A percentile compares a stretch with the other conserved stretches of the same genome.
Conservation (phyloP, 257 asterid species). For the Cruciata laevipes region DNA sequence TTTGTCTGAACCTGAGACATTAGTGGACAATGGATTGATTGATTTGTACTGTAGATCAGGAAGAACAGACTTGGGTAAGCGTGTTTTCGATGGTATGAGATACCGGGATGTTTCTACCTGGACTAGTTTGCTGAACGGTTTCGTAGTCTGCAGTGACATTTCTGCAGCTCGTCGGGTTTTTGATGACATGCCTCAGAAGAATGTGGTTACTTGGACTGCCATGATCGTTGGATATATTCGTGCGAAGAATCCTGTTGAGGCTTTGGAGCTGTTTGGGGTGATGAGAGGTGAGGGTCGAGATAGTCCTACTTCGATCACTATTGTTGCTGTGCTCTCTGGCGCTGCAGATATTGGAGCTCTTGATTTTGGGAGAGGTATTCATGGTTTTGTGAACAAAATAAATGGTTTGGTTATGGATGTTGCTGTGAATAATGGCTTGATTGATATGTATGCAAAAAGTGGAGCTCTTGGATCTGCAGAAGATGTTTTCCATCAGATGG, state of each 20-base stretch:
- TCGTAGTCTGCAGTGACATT: slow-evolving; percentile 39
- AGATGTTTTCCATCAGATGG: slow-evolving; percentile 38
- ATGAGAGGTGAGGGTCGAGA: slow-evolving; percentile 49
- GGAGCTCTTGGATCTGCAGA: slow-evolving; percentile 54
- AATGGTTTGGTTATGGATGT: slow-evolving; percentile 33
- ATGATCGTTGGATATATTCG: slow-evolving; percentile 77
- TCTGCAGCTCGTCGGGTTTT: slow-evolving; percentile 44
- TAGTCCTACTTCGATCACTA: slow-evolving; percentile 49
- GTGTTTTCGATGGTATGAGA: slow-evolving; percentile 36
- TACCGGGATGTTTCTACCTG: slow-evolving; percentile 58
- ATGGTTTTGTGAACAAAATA: slow-evolving; percentile 52
- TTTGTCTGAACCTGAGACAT: slow-evolving; percentile 35
- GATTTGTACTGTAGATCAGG: slow-evolving; percentile 58
- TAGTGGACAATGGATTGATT: slow-evolving; percentile 52
- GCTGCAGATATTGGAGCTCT: slow-evolving; percentile 85
- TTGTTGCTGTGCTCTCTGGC: slow-evolving; percentile 72
- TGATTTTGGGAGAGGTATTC: slow-evolving; percentile 54
- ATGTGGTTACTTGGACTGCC: slow-evolving; percentile 75
- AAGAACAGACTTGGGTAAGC: slow-evolving; percentile 36
- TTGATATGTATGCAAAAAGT: slow-evolving; percentile 76
- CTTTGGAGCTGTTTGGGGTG: slow-evolving; percentile 41
- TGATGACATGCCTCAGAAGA: slow-evolving; percentile 56
- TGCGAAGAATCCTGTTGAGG: slow-evolving; percentile 39
- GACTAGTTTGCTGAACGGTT: slow-evolving; percentile 71
- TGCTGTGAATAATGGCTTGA: slow-evolving; percentile 56